Evolutionary conservation across 2,329 filamentous ascomycete species (phyloP), one percentile per base, ranked within the genome.

Genomic region (Phaeomoniella chlamydospora): DNA sequence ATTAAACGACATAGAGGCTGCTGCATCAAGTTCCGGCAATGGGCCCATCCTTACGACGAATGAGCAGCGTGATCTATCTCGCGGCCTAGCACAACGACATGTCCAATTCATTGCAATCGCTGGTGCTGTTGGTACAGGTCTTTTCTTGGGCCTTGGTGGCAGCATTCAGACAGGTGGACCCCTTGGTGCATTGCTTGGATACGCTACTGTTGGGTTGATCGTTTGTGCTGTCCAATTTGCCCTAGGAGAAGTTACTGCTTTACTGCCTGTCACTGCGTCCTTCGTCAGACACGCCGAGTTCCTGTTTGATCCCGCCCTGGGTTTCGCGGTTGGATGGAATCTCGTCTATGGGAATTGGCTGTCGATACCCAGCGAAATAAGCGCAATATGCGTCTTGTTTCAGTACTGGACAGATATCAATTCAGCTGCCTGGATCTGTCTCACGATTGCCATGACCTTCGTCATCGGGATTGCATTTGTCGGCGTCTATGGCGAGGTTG

Each of bases 311-410:
- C 65, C 65, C 5, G 65, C 64, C 0, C 47, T 66, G 29, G 61
- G 61, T 3, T 64, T 64, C 46, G 64, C 64, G 12, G 50, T 64
- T 4, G 63, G 41, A 5, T 45, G 42, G 33, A 47, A 44, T 26
- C 29, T 44, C 52, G 55, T 50, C 56, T 72, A 74, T 38, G 69
- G 68, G 32, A 71, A 69, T 43, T 49, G 66, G 33, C 51, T 73
- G 43, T 64, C 64, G 31, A 65, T 75, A 15, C 68, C 69, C 3
- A 59, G 66, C 37, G 75, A 80, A 50, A 75, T 79, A 39, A 69
- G 70, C 0, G 75, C 75, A 9, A 70, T 73, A 13, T 68, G 70
- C 31, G 70, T 78, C 2, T 56, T 80, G 15, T 73, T 79, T 40
- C 58, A 73, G 44, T 77, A 69, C 46, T 80, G 75, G 75, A 67